A percentile compares a stretch with the other conserved stretches of the same genome.
These are phyloP conservation scores for Phalaenopsis aphrodite DNA, from an alignment of 106 monocot genomes.

Conservation along the genomic window DNA sequence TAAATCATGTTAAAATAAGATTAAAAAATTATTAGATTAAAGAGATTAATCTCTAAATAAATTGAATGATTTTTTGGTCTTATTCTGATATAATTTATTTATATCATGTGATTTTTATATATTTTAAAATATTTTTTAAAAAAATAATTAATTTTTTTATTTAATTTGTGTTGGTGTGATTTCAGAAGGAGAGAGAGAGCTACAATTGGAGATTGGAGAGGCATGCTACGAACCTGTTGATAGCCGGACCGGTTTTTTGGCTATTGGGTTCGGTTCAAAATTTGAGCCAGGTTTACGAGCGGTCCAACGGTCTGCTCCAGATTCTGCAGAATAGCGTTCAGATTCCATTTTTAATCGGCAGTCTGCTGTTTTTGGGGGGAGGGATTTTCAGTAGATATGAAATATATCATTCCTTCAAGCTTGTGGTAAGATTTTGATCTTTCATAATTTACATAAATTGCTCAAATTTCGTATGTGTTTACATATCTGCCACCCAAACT, in stretches of 20 bases:
- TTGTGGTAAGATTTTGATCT: slow-evolving; percentile 21
- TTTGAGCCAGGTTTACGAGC: slow-evolving; percentile 74
- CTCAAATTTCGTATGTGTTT: too few relatives aligned
- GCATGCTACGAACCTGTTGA: slow-evolving; percentile 45
- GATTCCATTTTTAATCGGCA: slow-evolving; percentile 65
- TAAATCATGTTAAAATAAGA: too few relatives aligned
- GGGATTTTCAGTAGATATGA: slow-evolving; percentile 45
- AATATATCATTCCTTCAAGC: slow-evolving; percentile 11
- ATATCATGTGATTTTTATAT: too few relatives aligned
- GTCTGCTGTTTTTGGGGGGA: slow-evolving; percentile 67
- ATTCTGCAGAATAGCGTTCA: slow-evolving; percentile 79
- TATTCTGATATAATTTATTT: too few relatives aligned
- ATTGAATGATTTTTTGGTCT: too few relatives aligned
- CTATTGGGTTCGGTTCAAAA: slow-evolving; percentile 63
- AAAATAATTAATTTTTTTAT: too few relatives aligned
- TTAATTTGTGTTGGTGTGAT: not conserved
- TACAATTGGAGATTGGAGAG: slow-evolving; percentile 38
- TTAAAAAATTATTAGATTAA: too few relatives aligned
- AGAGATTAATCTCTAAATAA: too few relatives aligned
- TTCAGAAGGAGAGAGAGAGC: slow-evolving; percentile 40
- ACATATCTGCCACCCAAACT: too few relatives aligned
- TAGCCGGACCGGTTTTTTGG: slow-evolving; percentile 69
- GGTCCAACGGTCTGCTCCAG: slow-evolving; percentile 64
- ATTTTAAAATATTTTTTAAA: too few relatives aligned
- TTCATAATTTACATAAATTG: not conserved